Evolutionary conservation across 2,329 filamentous ascomycete genomes (phyloP), one percentile per base, ranked within the genome.

Genomic region (Venturia aucupariae): DNA sequence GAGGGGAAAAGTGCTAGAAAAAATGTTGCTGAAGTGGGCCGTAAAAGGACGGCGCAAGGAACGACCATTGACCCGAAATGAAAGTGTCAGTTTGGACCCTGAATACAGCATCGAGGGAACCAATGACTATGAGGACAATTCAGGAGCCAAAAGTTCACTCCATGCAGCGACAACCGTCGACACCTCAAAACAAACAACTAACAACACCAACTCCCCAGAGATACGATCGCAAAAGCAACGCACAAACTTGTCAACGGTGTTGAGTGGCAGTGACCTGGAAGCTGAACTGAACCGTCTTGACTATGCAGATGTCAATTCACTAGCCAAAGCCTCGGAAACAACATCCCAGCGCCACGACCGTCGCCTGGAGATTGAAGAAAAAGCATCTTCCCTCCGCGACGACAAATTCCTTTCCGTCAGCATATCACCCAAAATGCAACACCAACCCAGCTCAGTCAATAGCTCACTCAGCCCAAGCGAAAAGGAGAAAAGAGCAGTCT

Each of bases 11-110:
- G 81, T 85, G 5, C 75, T 91, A 8, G 88, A 90, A 72, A 83
- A 79, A 69, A 90, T 89, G 86, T 79, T 91, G 46, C 77, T 90
- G 27, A 84, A 87, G 64, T 90, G 88, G 88, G 83, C 81, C 70
- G 70, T 81, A 57, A 73, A 81, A 70, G 75, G 78, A 65, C 72
- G 70, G 46, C 68, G 68, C 32, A 75, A 74, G 61, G 68, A 73
- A 69, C 68, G 71, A 72, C 67, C 75, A 74, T 66, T 67, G 68
- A 66, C 62, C 5, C 41, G 62, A 11, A 57, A 65, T 8, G 60
- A 65, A 27, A 62, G 41, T 15, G n/a, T 62, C 41, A 54, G 44
- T 27, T 8, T 65, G 24, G 42, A 65, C 17, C 59, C 62, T 1
- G 62, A 63, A 39, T 63, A 63, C 30, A 54, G 42, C n/a, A 41